A percentile compares a stretch with the other conserved stretches of the same genome.
Evolutionary conservation across 805 yeast genomes (phyloP).

Genomic region (Vanderwaltozyma polyspora): DNA sequence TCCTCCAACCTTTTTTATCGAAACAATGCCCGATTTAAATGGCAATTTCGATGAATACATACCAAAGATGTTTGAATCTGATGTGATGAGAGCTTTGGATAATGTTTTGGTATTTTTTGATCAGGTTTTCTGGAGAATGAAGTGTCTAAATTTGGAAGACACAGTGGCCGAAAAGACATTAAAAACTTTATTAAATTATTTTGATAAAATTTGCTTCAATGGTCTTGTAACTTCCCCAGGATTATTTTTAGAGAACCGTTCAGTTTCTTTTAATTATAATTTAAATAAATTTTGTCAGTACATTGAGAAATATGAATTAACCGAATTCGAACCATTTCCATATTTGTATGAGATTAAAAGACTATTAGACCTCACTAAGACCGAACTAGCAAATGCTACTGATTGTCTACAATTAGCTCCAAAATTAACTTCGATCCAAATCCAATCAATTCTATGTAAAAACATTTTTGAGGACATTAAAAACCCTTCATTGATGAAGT

Average conservation of each 20-base stretch:
- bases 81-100: background rate
- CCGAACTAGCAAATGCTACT: background rate
- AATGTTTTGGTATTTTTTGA: background rate
- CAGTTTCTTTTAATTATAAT: background rate
- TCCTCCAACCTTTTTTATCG: too few relatives aligned
- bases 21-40: background rate
- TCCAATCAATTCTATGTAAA: background rate
- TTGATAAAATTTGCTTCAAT: slow-evolving; percentile 1
- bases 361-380: background rate
- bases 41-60: background rate
- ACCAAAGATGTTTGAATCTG: background rate
- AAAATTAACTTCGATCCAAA: background rate
- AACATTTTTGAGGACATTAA: background rate
- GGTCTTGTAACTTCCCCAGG: background rate
- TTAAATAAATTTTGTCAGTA: background rate
- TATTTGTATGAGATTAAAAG: slow-evolving; percentile 1
- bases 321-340: background rate
- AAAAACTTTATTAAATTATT: background rate
- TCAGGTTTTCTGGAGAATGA: slow-evolving; percentile 2
- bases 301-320: background rate
- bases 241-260: background rate
- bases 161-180: background rate
- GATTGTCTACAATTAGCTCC: background rate
- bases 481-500: background rate
- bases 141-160: background rate